Base-by-base conservation (phyloP, 2,329 filamentous ascomycete genomes). In the Diatrype stigma region DNA sequence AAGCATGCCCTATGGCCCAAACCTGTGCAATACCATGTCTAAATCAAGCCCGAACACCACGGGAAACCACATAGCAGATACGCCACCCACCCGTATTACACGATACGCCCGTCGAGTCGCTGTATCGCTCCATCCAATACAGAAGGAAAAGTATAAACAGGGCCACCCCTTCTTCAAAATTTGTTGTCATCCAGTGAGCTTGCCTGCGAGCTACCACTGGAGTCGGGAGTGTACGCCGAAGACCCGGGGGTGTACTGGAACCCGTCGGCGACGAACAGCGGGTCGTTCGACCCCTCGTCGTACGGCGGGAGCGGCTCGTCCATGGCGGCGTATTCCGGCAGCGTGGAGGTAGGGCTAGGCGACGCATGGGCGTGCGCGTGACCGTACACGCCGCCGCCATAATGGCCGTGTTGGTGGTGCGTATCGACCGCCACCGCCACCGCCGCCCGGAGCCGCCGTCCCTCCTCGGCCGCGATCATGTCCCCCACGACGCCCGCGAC, bases 401-500 rank as follows among this genome's bases (percentile, higher is more conserved):
- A 44, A 17, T 16, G 40, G 40, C 21, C 42, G 32, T 23, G 17
- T 51, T 60, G 42, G 51, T 49, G 42, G 62, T 19, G 38, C n/a
- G 11, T 23, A 23, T 23, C 40, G 17, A 21, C 38, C 22, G 19
- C 40, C n/a, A 17, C 6, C 37, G 17, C 8, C 37, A 10, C 40
- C 7, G 14, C 22, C 6, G 22, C 22, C 10, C 40, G 21, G 12
- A 17, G 17, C 5, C 40, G 40, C 10, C 40, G 63, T 19, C 67
- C 70, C 54, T 75, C 73, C 50, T 76, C 74, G 2, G 70, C 73
- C 6, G 72, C 66, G 21, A 79, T 68, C 47, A 80, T 67, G 38
- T 73, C 70, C 38, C 71, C 71, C 0, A 80, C 73, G 42, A 77
- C 65, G 6, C 68, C 67, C 6, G 74, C 75, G 2, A 71, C 76